Conservation (phyloP, 495 filamentous ascomycete species). For the Aspergillus campestris region DNA sequence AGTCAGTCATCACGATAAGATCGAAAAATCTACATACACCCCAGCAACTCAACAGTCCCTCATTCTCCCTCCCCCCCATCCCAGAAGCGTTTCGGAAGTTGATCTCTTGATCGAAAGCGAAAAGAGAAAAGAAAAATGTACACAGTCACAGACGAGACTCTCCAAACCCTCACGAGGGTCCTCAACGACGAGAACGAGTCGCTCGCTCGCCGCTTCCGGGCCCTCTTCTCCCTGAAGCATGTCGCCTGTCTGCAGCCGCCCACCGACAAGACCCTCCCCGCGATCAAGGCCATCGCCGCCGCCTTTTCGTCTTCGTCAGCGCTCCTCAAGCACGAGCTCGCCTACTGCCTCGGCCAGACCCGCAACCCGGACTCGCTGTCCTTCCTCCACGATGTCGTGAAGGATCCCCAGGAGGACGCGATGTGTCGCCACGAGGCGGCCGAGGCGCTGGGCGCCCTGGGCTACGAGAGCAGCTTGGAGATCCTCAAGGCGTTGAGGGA, state of each 20-base stretch:
- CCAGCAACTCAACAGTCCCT: background rate
- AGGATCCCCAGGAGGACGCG: slow-evolving; percentile 68
- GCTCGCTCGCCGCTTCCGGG: slow-evolving; percentile 86
- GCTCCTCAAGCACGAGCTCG: slow-evolving; percentile 87
- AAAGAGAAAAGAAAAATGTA: background rate
- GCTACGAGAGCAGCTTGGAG: slow-evolving; percentile 59
- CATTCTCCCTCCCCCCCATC: background rate
- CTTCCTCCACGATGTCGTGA: slow-evolving; percentile 66
- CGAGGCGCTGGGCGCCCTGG: slow-evolving; percentile 87
- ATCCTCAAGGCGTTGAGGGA: slow-evolving; percentile 65
- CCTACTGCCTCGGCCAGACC: slow-evolving; percentile 94
- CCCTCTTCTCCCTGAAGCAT: slow-evolving; percentile 95
- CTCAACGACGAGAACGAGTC: slow-evolving; percentile 71
- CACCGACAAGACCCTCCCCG: slow-evolving; percentile 53
- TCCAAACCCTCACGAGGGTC: slow-evolving; percentile 61
- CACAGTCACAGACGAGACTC: slow-evolving; percentile 19
- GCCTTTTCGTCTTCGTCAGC: slow-evolving; percentile 78
- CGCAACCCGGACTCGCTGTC: slow-evolving; percentile 64
- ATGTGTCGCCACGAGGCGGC: slow-evolving; percentile 98
- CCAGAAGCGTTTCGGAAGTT: background rate
- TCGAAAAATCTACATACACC: slow-evolving; percentile 12
- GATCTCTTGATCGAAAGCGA: background rate
- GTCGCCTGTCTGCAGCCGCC: slow-evolving; percentile 62
- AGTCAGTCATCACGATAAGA: slow-evolving; percentile 18
- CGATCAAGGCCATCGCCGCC: slow-evolving; percentile 89